A percentile compares a stretch with the other conserved stretches of the same genome.
Conservation (phyloP, 306 rosid species). For the Medicago lupulina region DNA sequence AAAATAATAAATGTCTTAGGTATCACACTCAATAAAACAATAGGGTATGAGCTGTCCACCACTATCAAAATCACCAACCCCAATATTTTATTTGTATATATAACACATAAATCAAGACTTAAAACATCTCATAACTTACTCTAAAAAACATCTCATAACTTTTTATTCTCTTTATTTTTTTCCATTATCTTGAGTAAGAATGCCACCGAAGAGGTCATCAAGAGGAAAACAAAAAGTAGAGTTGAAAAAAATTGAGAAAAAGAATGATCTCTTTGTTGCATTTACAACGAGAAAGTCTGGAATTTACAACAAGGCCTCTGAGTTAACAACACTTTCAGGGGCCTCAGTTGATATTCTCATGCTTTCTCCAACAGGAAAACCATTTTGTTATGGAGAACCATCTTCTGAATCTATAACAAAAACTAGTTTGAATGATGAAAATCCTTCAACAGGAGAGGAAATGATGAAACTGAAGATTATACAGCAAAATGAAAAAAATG, state of each 20-base stretch:
- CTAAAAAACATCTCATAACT: too few relatives aligned
- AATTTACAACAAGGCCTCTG: constrained; percentile 9
- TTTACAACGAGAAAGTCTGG: constrained; percentile 15
- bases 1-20: too few relatives aligned
- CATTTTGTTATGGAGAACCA: constrained; percentile 7
- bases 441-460: too few relatives aligned
- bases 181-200: too few relatives aligned
- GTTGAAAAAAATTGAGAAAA: not conserved
- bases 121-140: too few relatives aligned
- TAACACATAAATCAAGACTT: too few relatives aligned
- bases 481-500: not conserved
- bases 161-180: too few relatives aligned
- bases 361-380: not conserved
- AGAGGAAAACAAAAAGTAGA: constrained; percentile 23
- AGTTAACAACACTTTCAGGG: not conserved
- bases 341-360: not conserved
- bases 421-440: not conserved
- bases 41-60: too few relatives aligned
- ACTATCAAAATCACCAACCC: too few relatives aligned
- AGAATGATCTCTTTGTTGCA: not conserved
- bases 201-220: too few relatives aligned
- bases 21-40: too few relatives aligned
- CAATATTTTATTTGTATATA: too few relatives aligned
- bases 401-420: not conserved
- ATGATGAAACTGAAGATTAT: not conserved